phyloP scores from a whole-genome alignment of 345 rosid genomes.

The Sapria himalayana region DNA sequence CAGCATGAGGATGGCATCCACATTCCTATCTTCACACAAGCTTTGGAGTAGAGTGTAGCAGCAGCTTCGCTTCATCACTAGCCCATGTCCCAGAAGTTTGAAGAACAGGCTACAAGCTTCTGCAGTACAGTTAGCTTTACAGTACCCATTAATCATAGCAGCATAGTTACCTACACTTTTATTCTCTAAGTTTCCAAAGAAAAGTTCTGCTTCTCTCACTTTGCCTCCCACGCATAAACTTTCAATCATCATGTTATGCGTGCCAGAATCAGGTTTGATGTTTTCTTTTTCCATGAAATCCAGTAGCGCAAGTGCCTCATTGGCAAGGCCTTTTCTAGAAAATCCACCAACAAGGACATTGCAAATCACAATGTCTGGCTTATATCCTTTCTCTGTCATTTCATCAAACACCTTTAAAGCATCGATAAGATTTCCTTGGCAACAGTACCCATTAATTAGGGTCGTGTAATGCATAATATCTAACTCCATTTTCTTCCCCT shows the following conservation, averaged over 20 bases:
- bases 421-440: conserved; percentile 18
- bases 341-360: conserved; percentile 33
- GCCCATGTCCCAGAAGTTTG: conserved; percentile 13
- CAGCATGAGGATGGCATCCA: conserved; percentile 16
- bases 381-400: conserved; percentile 25
- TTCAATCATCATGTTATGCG: conserved; percentile 38
- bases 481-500: conserved; percentile 17
- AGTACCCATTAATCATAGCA: conserved; percentile 45
- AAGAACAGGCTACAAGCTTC: conserved; percentile 25
- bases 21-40: conserved; percentile 24
- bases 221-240: conserved; percentile 46
- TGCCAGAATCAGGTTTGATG: conserved; percentile 21
- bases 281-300: conserved; percentile 20
- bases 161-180: conserved; percentile 21
- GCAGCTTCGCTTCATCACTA: conserved; percentile 14
- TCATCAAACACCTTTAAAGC: conserved; percentile 30
- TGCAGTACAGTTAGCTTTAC: conserved; percentile 19
- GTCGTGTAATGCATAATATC: conserved; percentile 57
- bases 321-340: conserved; percentile 26
- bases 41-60: conserved; percentile 28
- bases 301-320: conserved; percentile 16
- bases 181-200: conserved; percentile 17
- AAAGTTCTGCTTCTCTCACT: conserved; percentile 38
- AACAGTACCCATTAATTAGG: conserved; percentile 40
- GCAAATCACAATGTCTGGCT: conserved; percentile 35